Percentiles rank a stretch among this genome's conserved stretches.
Conservation (phyloP, 805 yeast species). For the Saccharomyces eubayanus region DNA sequence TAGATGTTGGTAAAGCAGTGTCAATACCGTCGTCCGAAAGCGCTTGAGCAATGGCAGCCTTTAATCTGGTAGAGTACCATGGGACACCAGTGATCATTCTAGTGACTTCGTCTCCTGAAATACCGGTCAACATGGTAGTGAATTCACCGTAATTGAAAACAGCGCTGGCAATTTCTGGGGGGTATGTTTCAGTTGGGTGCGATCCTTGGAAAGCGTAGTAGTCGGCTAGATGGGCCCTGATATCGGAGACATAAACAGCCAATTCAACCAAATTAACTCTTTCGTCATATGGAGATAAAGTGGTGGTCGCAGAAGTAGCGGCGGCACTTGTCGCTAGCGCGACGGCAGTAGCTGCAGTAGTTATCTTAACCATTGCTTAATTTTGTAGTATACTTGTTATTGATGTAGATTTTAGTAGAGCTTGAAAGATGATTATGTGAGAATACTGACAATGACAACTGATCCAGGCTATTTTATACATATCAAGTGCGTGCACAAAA, state of each 20-base stretch:
- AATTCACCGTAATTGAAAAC: slow-evolving; percentile 22
- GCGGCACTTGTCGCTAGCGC: slow-evolving; percentile 8
- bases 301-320: slow-evolving; percentile 6
- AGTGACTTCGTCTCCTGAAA: slow-evolving; percentile 12
- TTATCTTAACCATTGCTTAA: slow-evolving; percentile 17
- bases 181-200: neutral
- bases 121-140: neutral
- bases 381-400: slow-evolving; percentile 9
- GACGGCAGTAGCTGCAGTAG: slow-evolving; percentile 20
- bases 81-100: slow-evolving; percentile 28
- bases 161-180: slow-evolving; percentile 15
- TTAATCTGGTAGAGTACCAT: slow-evolving; percentile 28
- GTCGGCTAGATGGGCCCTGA: slow-evolving; percentile 8
- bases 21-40: neutral
- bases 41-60: slow-evolving; percentile 6
- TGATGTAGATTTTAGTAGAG: neutral
- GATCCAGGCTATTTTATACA: neutral
- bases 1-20: neutral
- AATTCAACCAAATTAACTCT: slow-evolving; percentile 9
- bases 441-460: neutral
- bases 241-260: slow-evolving; percentile 12
- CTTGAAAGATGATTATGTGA: neutral
- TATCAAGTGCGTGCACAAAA: neutral
- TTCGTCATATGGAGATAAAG: slow-evolving; percentile 4
- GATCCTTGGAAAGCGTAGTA: slow-evolving; percentile 3